These are phyloP conservation scores for Nicotiana tabacum DNA, from an alignment of 257 asterid species.

Conservation along the genomic window DNA sequence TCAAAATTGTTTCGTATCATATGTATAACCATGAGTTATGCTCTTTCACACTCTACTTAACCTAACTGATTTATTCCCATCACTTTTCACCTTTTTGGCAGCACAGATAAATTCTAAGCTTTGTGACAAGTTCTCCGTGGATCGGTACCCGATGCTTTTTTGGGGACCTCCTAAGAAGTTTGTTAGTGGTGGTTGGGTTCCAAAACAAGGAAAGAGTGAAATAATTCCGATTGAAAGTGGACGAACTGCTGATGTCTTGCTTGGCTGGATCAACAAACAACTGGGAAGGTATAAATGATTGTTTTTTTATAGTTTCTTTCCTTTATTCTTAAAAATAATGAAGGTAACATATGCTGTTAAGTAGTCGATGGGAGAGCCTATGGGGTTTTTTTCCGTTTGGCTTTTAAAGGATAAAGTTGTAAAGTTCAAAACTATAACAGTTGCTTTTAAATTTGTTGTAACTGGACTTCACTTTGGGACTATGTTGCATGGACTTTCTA, in stretches of 20 bases:
- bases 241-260: constrained; percentile 63
- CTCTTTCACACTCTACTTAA: background rate
- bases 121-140: constrained; percentile 82
- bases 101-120: constrained; percentile 82
- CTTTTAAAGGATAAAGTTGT: no score
- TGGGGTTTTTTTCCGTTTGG: no score
- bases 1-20: background rate
- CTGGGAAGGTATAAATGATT: constrained; percentile 46
- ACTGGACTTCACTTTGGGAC: background rate
- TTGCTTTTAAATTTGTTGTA: background rate
- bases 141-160: constrained; percentile 70
- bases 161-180: constrained; percentile 91
- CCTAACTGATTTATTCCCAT: constrained; percentile 32
- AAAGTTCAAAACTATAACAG: no score
- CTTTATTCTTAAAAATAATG: background rate
- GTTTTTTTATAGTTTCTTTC: background rate
- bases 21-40: background rate
- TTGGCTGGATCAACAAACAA: constrained; percentile 77
- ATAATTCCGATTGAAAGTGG: constrained; percentile 51
- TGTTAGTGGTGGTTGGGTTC: constrained; percentile 65
- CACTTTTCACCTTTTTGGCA: constrained; percentile 61
- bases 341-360: no score
- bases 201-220: constrained; percentile 54
- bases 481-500: no score
- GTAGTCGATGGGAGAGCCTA: no score